Evolutionary conservation across 2,329 filamentous ascomycete species (phyloP).

Genomic region (Nigrospora osmanthi): DNA sequence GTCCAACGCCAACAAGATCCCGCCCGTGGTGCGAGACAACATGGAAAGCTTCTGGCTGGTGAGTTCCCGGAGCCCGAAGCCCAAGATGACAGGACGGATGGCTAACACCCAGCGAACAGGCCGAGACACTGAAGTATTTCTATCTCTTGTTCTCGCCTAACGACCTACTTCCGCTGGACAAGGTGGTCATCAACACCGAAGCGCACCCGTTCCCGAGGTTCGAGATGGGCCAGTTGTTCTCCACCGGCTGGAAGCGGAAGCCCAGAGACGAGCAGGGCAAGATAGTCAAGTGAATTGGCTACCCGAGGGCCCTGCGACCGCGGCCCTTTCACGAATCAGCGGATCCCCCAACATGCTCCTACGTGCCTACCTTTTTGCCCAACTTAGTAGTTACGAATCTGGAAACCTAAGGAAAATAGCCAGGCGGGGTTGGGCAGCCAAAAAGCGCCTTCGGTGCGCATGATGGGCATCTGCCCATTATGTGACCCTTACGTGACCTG

Average conservation of each 20-base stretch:
- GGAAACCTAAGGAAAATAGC: too few relatives aligned
- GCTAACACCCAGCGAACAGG: slow-evolving; percentile 37
- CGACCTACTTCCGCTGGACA: slow-evolving; percentile 75
- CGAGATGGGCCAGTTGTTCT: slow-evolving; percentile 67
- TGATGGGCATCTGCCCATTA: too few relatives aligned
- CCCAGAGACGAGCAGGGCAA: slow-evolving; percentile 42
- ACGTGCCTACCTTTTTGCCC: too few relatives aligned
- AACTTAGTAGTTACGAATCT: too few relatives aligned
- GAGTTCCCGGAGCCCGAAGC: slow-evolving; percentile 25
- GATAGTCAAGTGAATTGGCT: slow-evolving; percentile 12
- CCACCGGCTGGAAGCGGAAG: slow-evolving; percentile 74
- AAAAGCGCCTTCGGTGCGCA: too few relatives aligned
- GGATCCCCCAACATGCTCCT: too few relatives aligned
- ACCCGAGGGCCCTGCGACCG: too few relatives aligned
- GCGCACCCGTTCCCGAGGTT: slow-evolving; percentile 87
- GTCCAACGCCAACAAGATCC: slow-evolving; percentile 63
- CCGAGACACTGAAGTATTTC: slow-evolving; percentile 96
- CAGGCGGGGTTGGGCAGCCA: too few relatives aligned
- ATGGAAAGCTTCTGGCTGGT: slow-evolving; percentile 99
- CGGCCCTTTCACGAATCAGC: too few relatives aligned
- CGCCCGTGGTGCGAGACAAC: slow-evolving; percentile 69
- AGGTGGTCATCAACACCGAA: slow-evolving; percentile 92
- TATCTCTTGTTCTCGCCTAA: slow-evolving; percentile 86
- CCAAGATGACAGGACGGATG: slow-evolving; percentile 2
- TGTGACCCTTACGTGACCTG: too few relatives aligned